Base-by-base conservation (phyloP, 345 rosid species). In the Raphanus raphanistrum region DNA sequence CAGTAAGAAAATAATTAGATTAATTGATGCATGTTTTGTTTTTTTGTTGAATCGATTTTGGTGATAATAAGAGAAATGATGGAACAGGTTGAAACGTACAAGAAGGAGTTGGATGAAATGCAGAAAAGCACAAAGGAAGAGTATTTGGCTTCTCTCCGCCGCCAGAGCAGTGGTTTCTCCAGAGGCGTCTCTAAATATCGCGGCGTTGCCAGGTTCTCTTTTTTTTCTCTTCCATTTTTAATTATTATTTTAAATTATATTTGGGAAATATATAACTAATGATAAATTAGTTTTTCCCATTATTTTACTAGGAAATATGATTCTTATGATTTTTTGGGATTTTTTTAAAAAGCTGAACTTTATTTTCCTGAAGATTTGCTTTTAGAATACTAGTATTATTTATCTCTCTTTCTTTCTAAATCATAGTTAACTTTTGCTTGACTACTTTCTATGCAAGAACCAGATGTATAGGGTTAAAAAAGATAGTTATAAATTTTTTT, bases 151-250 rank as follows among this genome's bases (percentile, higher is more conserved):
- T 89, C 97, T 0, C 85, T 93, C 8, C 74, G 99, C 73, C 88
- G 99, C 26, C 80, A 78, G 66, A 93, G 99, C 81, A 93, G 93
- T 38, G 99, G 97, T 7, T 96, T 96, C 68, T 96, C 99, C 0
- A 84, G 99, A 79, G 99, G 99, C 4, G 97, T 96, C 59, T 96
- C 99, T 5, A 96, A 90, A 72, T 96, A 90, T 70, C 95, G 99
- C 10, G 99, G 99, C 38, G 99, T 96, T 4, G 99, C 99, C 2
- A 86, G 97, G 98, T 93, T 74, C 66, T 17, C 11, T 12, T 15
- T 25, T 21, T 9, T 6, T 11, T 2, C 13, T 11, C 2, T 28
- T 28, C 31, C 31, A 28, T 28, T 28, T 28, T 28, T 21, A 21
- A 21, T 21, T 21, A 21, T 21, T 21, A 21, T 28, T 28, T 28